These are phyloP conservation scores for Psidium friedrichsthalianum DNA, from an alignment of 345 rosid species.

Conservation along the genomic window DNA sequence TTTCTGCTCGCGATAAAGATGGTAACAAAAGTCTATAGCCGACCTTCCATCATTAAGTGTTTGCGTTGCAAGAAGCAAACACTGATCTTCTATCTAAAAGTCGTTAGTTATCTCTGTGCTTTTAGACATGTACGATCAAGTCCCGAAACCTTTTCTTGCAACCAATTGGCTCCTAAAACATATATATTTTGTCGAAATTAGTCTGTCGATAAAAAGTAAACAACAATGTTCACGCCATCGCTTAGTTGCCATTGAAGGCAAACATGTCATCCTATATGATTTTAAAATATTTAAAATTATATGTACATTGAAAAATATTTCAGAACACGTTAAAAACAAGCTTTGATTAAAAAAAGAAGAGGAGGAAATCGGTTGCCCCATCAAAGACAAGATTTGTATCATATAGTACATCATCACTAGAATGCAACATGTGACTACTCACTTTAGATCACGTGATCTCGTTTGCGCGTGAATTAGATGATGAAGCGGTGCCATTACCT, in stretches of 20 bases:
- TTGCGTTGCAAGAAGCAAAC: neutral
- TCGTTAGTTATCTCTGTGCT: neutral
- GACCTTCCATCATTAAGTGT: neutral
- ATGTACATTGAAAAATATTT: neutral
- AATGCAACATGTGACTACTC: neutral
- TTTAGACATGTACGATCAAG: neutral
- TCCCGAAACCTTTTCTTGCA: no score
- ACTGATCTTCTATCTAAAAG: neutral
- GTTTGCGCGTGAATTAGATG: neutral
- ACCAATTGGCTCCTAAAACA: neutral
- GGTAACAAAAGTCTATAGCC: neutral
- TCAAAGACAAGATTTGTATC: neutral
- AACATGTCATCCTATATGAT: neutral
- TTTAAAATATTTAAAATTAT: rapidly evolving
- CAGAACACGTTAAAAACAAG: neutral
- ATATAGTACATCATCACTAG: rapidly evolving
- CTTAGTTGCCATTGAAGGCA: neutral
- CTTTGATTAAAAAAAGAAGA: neutral
- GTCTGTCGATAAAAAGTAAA: neutral
- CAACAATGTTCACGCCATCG: neutral
- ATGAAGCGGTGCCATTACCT: neutral
- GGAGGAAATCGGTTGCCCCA: neutral
- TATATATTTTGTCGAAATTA: neutral
- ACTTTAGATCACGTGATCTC: neutral
- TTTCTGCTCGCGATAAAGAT: neutral